Percentiles rank a stretch among this genome's conserved stretches.
These are phyloP conservation scores for Naganishia vaughanmartiniae DNA, from an alignment of 768 basidiomycete genomes.

Conservation along the genomic window DNA sequence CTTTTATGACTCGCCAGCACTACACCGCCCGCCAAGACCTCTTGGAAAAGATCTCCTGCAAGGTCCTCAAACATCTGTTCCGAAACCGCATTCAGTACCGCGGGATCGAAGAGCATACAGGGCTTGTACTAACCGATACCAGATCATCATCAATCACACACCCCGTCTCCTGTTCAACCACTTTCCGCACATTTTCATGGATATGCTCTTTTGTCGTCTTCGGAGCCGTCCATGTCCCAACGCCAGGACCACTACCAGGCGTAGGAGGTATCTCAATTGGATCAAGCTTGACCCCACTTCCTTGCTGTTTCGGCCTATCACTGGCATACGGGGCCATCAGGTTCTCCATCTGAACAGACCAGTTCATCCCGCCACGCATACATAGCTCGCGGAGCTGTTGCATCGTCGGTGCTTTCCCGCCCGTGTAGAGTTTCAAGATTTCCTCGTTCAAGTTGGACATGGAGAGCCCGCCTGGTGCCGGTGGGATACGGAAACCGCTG, in stretches of 20 bases:
- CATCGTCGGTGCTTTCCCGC: constrained; percentile 19
- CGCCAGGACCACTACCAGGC: not conserved
- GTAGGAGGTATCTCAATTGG: constrained; percentile 12
- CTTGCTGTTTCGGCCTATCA: constrained; percentile 13
- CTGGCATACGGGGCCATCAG: constrained; percentile 9
- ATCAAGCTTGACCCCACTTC: constrained; percentile 15
- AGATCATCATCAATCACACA: constrained; percentile 14
- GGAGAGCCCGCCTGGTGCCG: constrained; percentile 7
- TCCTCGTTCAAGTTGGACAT: constrained; percentile 24
- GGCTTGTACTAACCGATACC: not conserved
- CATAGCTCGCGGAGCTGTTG: constrained; percentile 7
- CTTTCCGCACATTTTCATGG: constrained; percentile 16
- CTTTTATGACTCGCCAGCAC: not conserved
- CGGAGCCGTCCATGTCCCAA: not conserved
- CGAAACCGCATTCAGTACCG: not conserved
- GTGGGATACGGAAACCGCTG: constrained; percentile 18
- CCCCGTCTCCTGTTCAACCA: not conserved
- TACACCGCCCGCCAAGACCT: constrained; percentile 1
- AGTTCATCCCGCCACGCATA: constrained; percentile 12
- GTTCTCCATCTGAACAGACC: constrained; percentile 22
- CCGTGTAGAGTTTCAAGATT: constrained; percentile 18
- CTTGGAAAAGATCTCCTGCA: constrained; percentile 4
- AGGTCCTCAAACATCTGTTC: constrained; percentile 8
- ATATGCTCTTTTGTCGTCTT: constrained; percentile 15
- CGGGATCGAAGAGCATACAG: no score